Base-by-base conservation (phyloP, 148 eudicot genomes). In the Rhododendron williamsianum region DNA sequence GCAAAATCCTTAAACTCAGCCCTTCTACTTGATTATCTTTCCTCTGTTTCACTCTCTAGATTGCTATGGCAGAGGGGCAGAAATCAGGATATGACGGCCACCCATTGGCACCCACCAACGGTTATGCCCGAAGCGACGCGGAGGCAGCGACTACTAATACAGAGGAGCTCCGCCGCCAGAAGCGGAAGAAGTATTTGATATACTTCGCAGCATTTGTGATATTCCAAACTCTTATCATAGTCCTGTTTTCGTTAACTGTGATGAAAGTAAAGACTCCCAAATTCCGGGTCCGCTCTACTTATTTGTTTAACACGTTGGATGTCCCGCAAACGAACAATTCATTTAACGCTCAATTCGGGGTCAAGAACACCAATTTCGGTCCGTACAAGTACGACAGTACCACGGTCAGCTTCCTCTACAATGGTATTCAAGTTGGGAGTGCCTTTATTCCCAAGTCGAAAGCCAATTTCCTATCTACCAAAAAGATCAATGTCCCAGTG, bases 311-410 rank as follows among this genome's bases (percentile, higher is more conserved):
- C 18, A 19, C n/a, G 7, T 1, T 81, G 0, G 16, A 81, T 2
- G 46, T 56, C 46, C 60, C 13, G 1, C 41, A 36, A 78, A 7
- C 83, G 0, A 27, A 13, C 67, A 0, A 85, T 9, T 65, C 85
- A 2, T 85, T 82, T 16, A 30, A 85, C 15, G 83, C 76, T 51
- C 77, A 85, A 71, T 51, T 88, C 11, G 63, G 48, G 5, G 76
- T 88, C 33, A 88, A 82, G 81, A 88, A 88, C 52, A 49, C 79
- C 27, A 83, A 72, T 21, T 83, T 71, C 19, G 85, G 85, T 7
- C 85, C 58, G 2, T 83, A 69, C 19, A 72, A 83, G 13, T 83
- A 12, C 19, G 48, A 35, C 16, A 11, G 36, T 30, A 35, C 63
- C 23, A 76, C 63, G 0, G 33, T 88, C 9, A 0, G n/a, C 12